Percentiles rank a stretch among this genome's conserved stretches.
phyloP scores from a whole-genome alignment of 257 asterid species.

The Euphrasia confusa region DNA sequence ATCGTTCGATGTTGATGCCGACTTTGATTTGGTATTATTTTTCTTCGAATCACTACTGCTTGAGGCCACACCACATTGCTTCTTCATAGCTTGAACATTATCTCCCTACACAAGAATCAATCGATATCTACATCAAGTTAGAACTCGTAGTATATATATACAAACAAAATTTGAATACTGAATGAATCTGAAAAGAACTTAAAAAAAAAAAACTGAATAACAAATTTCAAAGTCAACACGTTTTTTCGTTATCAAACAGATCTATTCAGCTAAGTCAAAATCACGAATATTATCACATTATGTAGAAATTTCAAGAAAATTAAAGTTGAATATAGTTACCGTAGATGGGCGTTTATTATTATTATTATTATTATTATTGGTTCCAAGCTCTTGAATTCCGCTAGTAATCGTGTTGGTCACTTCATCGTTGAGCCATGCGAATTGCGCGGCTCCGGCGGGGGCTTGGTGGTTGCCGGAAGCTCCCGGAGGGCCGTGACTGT shows the following conservation, averaged over 20 bases:
- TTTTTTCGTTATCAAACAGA: too few relatives aligned
- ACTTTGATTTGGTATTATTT: constrained; percentile 34
- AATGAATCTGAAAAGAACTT: too few relatives aligned
- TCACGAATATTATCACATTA: neutral
- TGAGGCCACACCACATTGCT: constrained; percentile 47
- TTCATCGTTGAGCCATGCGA: constrained; percentile 49
- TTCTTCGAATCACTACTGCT: constrained; percentile 33
- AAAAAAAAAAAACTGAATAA: too few relatives aligned
- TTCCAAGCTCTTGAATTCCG: constrained; percentile 30
- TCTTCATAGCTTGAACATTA: constrained; percentile 49
- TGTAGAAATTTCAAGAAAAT: too few relatives aligned
- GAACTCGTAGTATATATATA: too few relatives aligned
- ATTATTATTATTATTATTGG: constrained; percentile 46
- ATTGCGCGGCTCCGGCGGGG: constrained; percentile 24
- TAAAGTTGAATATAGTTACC: constrained; percentile 32
- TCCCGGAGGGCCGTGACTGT: constrained; percentile 33
- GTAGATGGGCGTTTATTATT: constrained; percentile 46
- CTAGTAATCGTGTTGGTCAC: constrained; percentile 24
- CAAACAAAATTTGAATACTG: too few relatives aligned
- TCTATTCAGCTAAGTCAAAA: too few relatives aligned
- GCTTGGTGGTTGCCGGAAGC: constrained; percentile 35
- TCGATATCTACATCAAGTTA: neutral
- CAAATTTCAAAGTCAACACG: too few relatives aligned
- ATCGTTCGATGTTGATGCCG: constrained; percentile 46
- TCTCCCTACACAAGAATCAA: constrained; percentile 41